phyloP scores from a whole-genome alignment of 108 stramenopile genomes.

The Discostella pseudostelligera region DNA sequence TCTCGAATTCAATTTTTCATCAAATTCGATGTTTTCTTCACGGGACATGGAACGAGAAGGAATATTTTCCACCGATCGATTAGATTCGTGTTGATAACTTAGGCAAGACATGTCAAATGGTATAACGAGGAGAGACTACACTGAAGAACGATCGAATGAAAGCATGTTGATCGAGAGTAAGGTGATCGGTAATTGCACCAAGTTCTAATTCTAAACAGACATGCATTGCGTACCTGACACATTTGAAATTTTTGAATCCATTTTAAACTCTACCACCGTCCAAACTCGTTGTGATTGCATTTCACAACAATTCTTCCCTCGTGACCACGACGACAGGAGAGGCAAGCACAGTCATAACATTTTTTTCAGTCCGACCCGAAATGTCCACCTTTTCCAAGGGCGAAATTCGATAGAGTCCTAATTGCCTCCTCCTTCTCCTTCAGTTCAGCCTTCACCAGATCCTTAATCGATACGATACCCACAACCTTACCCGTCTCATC shows the following conservation, averaged over 20 bases:
- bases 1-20: not conserved
- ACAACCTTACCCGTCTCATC: slow-evolving; percentile 52
- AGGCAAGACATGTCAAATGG: not conserved
- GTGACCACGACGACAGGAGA: no score
- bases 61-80: no score
- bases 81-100: not conserved
- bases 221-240: no score
- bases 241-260: no score
- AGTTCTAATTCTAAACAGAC: no score
- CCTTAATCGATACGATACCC: slow-evolving; percentile 53
- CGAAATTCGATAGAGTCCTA: slow-evolving; percentile 45
- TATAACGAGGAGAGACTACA: not conserved
- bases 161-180: not conserved
- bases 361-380: slow-evolving; percentile 47
- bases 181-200: no score
- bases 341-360: no score
- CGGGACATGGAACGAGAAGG: not conserved
- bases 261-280: no score
- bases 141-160: not conserved
- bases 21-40: not conserved
- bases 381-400: slow-evolving; percentile 55
- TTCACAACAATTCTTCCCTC: no score
- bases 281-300: no score
- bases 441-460: slow-evolving; percentile 49
- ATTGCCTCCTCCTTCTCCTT: slow-evolving; percentile 49